phyloP scores from a whole-genome alignment of 306 rosid genomes.

The Styphnolobium japonicum region DNA sequence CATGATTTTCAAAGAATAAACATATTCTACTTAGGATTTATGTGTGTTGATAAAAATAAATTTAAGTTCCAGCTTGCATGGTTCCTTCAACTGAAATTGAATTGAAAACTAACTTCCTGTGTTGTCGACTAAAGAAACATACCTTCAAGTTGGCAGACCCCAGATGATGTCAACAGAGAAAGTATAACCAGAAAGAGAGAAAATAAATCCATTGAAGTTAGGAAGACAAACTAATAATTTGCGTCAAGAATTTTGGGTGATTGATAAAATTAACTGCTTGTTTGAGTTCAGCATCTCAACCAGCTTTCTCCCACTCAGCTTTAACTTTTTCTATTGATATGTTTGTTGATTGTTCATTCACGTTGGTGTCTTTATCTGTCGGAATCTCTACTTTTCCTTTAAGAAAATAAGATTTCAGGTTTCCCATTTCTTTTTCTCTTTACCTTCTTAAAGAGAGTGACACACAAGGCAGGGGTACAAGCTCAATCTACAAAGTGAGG shows the following conservation, averaged over 20 bases:
- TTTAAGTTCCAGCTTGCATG: not conserved
- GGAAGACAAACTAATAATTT: conserved; percentile 36
- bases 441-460: conserved; percentile 11
- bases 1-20: conserved; percentile 1
- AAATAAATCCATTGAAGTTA: conserved; percentile 56
- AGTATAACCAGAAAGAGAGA: conserved; percentile 36
- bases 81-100: conserved; percentile 21
- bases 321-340: conserved; percentile 37
- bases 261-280: conserved; percentile 30
- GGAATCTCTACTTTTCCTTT: conserved; percentile 64
- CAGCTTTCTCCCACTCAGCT: conserved; percentile 35
- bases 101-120: not conserved
- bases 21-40: not conserved
- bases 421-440: conserved; percentile 13
- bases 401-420: conserved; percentile 20
- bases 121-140: conserved; percentile 21
- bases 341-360: conserved; percentile 56
- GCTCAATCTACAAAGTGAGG: conserved; percentile 7
- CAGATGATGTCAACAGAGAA: conserved; percentile 42
- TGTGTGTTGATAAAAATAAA: not conserved
- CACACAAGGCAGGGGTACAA: conserved; percentile 28
- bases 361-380: conserved; percentile 40
- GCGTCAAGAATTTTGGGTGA: conserved; percentile 28
- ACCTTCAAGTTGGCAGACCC: conserved; percentile 80
- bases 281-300: conserved; percentile 37